Evolutionary conservation across 768 basidiomycete species (phyloP), one percentile per base, ranked within the genome.

Genomic region (Cyclocybe cylindracea): DNA sequence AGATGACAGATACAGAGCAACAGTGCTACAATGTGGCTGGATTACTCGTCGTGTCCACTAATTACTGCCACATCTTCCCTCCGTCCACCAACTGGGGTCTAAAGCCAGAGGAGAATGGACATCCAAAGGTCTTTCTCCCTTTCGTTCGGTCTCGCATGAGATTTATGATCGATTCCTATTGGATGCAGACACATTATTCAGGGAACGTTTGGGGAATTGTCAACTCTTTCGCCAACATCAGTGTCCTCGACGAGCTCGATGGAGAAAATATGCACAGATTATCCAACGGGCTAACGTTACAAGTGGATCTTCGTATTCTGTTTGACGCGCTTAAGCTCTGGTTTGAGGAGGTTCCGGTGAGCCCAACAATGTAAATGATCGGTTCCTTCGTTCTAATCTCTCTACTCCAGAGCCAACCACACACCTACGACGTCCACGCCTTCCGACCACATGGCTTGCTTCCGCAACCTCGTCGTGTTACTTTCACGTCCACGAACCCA

Each of bases 31-130:
- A 36, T 33, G 24, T 24, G 24, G 24, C 13, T 18, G 16, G 19
- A 13, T 33, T 6, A 2, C 8, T 32, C 14, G 7, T 46, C 18
- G 16, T 8, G 14, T 10, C 5, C 5, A 57, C 56, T 10, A 50
- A 53, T 37, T 49, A 31, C 31, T 35, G 37, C 31, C 44, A 53
- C 14, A 53, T 57, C n/a, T 50, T 57, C 36, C 52, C 56, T 35
- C 44, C 51, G 7, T 57, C 56, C 19, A 50, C 42, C 18, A 44
- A 44, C 14, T 7, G 43, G 44, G 29, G 24, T 41, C 48, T 50
- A 10, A n/a, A 42, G 11, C 11, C 24, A 9, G 46, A 45, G 16
- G 16, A 16, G 16, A 16, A 16, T 16, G 16, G 16, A 1, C 16
- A 16, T 16, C 16, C 16, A 16, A 16, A 16, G 39, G 37, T 31